Evolutionary conservation across 306 rosid species (phyloP).

Genomic region (Lotus japonicus): DNA sequence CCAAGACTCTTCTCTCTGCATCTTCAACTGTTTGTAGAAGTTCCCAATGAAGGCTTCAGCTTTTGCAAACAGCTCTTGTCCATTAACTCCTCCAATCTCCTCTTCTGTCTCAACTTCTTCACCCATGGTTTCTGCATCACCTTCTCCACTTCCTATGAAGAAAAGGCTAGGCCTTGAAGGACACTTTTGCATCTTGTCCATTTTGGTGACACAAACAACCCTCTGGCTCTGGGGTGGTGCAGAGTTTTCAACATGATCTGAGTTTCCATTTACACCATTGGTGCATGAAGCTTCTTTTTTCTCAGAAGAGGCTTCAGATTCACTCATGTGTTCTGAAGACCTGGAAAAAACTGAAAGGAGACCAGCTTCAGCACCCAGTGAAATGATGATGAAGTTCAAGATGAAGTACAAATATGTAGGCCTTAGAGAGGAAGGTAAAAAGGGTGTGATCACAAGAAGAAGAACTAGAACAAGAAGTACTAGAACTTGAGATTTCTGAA

Average conservation of each 20-base stretch:
- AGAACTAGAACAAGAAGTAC: conserved; percentile 33
- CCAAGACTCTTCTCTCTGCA: conserved; percentile 82
- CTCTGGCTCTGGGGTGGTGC: conserved; percentile 37
- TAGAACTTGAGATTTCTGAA: conserved; percentile 50
- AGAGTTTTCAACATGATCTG: conserved; percentile 33
- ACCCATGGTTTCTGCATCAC: conserved; percentile 16
- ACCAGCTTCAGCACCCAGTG: conserved; percentile 68
- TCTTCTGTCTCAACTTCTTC: conserved; percentile 27
- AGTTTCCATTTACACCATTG: not conserved
- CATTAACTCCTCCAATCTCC: conserved; percentile 29
- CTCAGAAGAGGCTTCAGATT: conserved; percentile 10
- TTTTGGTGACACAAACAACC: conserved; percentile 2
- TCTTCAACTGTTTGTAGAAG: conserved; percentile 72
- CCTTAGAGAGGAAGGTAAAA: conserved; percentile 53
- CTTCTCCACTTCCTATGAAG: conserved; percentile 49
- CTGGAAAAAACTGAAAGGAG: conserved; percentile 40
- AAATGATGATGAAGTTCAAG: conserved; percentile 55
- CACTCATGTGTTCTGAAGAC: conserved; percentile 35
- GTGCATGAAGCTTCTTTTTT: conserved; percentile 9
- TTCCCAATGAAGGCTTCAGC: conserved; percentile 73
- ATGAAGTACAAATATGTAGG: conserved; percentile 53
- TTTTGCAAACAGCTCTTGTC: conserved; percentile 57
- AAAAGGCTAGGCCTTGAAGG: conserved; percentile 60
- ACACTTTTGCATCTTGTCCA: conserved; percentile 37
- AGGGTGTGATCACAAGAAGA: conserved; percentile 56